phyloP scores from a whole-genome alignment of 805 yeast genomes.

The Hagleromyces aurorensis region DNA sequence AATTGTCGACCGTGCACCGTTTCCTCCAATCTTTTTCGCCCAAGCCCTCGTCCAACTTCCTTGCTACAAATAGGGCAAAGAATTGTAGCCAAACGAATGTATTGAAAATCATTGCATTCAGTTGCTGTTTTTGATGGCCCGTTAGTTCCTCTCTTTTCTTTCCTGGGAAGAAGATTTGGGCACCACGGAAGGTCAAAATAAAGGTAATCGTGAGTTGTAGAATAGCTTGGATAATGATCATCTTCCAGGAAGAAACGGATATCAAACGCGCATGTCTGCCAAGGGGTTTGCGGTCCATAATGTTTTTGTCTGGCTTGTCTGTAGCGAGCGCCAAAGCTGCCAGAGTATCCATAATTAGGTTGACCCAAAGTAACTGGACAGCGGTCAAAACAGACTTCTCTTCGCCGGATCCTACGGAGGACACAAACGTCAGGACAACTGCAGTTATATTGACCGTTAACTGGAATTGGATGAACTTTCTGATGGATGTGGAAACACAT shows the following conservation, averaged over 20 bases:
- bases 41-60: constrained; percentile 85
- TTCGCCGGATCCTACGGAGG: constrained; percentile 77
- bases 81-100: constrained; percentile 97
- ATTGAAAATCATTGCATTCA: constrained; percentile 85
- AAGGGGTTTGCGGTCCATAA: constrained; percentile 73
- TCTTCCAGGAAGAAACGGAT: constrained; percentile 93
- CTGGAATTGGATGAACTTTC: constrained; percentile 94
- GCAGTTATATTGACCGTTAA: constrained; percentile 95
- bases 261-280: constrained; percentile 76
- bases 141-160: constrained; percentile 16
- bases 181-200: constrained; percentile 65
- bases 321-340: constrained; percentile 98
- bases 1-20: constrained; percentile 53
- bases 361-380: constrained; percentile 95
- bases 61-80: constrained; percentile 83
- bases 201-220: constrained; percentile 78
- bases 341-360: constrained; percentile 94
- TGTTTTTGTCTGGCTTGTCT: constrained; percentile 84
- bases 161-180: constrained; percentile 41
- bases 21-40: constrained; percentile 49
- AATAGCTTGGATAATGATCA: constrained; percentile 83
- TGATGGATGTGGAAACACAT: constrained; percentile 88
- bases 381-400: constrained; percentile 90
- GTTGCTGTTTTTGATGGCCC: constrained; percentile 45
- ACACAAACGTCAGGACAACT: constrained; percentile 85